phyloP scores from a whole-genome alignment of 2,329 filamentous ascomycete genomes.

The Mollisia scopiformis region DNA sequence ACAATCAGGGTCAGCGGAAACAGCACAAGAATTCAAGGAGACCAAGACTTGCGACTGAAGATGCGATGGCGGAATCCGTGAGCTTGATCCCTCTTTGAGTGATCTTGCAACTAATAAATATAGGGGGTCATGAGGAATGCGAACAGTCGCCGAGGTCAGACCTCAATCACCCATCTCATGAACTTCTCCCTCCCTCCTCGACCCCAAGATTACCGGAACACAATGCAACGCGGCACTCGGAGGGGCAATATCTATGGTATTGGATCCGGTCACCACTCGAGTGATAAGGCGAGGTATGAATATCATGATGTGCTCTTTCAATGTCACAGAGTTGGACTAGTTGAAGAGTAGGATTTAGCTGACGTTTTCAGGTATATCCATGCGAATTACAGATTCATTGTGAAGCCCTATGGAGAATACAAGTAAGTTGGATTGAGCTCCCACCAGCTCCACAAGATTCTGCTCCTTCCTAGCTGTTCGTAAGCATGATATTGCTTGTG shows the following conservation, averaged over 20 bases:
- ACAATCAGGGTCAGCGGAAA: conserved; percentile 74
- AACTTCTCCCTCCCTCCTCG: conserved; percentile 84
- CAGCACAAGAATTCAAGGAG: conserved; percentile 84
- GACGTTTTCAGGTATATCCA: conserved; percentile 72
- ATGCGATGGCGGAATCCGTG: conserved; percentile 82
- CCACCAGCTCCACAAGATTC: too few species aligned
- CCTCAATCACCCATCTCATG: conserved; percentile 95
- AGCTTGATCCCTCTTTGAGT: conserved; percentile 32
- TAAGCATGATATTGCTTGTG: too few species aligned
- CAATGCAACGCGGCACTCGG: conserved; percentile 51
- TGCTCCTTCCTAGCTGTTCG: too few species aligned
- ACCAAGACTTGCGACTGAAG: conserved; percentile 77
- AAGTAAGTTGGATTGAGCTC: too few species aligned
- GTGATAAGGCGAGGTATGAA: conserved; percentile 82
- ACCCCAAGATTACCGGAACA: conserved; percentile 58
- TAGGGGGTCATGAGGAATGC: conserved; percentile 59
- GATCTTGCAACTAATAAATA: conserved; percentile 13
- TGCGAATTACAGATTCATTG: conserved; percentile 96
- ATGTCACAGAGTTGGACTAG: not conserved
- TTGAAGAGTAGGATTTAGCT: conserved; percentile 7
- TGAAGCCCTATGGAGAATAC: conserved; percentile 81
- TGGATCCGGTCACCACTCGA: conserved; percentile 86
- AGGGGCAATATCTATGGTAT: conserved; percentile 81
- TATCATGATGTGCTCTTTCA: not conserved
- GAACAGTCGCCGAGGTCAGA: conserved; percentile 83